These are phyloP conservation scores for Pachyrhizus erosus DNA, from an alignment of 306 rosid species.

Conservation along the genomic window DNA sequence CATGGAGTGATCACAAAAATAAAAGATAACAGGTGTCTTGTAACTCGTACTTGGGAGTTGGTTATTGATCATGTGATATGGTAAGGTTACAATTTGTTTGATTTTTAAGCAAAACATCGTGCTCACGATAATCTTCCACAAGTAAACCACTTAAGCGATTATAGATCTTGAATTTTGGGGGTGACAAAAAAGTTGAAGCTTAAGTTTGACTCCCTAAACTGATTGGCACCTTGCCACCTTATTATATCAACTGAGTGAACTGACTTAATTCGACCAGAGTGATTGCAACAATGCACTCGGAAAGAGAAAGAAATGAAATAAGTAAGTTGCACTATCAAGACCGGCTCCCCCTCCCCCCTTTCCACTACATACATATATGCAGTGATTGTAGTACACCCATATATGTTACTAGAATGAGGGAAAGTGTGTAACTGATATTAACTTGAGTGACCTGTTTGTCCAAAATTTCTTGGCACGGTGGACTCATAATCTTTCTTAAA, in stretches of 20 bases:
- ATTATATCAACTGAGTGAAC: neutral
- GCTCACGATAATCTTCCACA: neutral
- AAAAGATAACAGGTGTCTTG: neutral
- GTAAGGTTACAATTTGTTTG: neutral
- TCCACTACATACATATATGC: neutral
- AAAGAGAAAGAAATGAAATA: neutral
- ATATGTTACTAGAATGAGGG: neutral
- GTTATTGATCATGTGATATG: constrained; percentile 5
- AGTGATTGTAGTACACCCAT: neutral
- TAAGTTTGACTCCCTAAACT: neutral
- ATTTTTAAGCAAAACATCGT: neutral
- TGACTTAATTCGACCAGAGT: neutral
- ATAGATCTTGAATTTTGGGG: neutral
- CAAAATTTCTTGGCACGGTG: neutral
- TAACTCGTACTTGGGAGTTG: neutral
- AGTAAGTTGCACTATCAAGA: neutral
- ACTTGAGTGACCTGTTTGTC: neutral
- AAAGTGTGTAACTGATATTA: neutral
- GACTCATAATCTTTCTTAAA: neutral
- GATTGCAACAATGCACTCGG: neutral
- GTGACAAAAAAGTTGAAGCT: neutral
- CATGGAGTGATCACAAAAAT: neutral
- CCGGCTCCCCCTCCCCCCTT: neutral
- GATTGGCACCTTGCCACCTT: neutral
- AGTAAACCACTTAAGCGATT: neutral